These are phyloP conservation scores for Vicia sativa DNA, from an alignment of 306 rosid genomes.

Conservation along the genomic window DNA sequence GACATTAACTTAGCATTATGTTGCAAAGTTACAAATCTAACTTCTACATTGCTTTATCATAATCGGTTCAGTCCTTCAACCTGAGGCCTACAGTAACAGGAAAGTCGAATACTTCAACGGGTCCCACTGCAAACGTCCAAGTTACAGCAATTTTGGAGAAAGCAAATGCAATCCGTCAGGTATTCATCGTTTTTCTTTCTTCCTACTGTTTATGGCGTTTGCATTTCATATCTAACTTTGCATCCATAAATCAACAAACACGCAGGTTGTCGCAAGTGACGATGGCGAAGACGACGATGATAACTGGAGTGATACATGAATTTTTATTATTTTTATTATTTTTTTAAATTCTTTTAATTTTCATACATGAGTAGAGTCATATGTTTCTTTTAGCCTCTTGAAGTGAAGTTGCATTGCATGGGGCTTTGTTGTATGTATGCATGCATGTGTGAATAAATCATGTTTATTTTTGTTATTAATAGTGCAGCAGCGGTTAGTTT, in stretches of 20 bases:
- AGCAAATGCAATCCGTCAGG: constrained; percentile 98
- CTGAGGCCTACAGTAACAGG: constrained; percentile 70
- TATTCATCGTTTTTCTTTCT: constrained; percentile 32
- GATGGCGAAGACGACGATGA: constrained; percentile 76
- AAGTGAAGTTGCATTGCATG: constrained; percentile 46
- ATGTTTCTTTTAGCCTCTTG: constrained; percentile 29
- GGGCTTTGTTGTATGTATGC: constrained; percentile 48
- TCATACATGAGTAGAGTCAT: constrained; percentile 35
- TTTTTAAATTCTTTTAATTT: neutral
- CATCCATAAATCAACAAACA: constrained; percentile 29
- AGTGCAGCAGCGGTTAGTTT: constrained; percentile 50
- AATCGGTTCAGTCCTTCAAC: constrained; percentile 75
- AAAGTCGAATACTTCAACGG: constrained; percentile 51
- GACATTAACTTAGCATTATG: neutral
- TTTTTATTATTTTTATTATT: neutral
- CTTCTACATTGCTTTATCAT: constrained; percentile 18
- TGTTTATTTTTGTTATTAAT: constrained; percentile 49
- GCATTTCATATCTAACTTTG: constrained; percentile 20
- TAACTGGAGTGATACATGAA: constrained; percentile 83
- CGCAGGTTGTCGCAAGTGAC: constrained; percentile 92
- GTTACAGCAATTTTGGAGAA: constrained; percentile 96
- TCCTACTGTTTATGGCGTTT: neutral
- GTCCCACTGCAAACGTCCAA: constrained; percentile 61
- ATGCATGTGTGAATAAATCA: constrained; percentile 56
- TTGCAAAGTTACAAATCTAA: constrained; percentile 33